Percentiles rank a stretch among this genome's conserved stretches.
These are phyloP conservation scores for Oropetium thomaeum DNA, from an alignment of 176 grass and related monocot genomes.

Conservation along the genomic window DNA sequence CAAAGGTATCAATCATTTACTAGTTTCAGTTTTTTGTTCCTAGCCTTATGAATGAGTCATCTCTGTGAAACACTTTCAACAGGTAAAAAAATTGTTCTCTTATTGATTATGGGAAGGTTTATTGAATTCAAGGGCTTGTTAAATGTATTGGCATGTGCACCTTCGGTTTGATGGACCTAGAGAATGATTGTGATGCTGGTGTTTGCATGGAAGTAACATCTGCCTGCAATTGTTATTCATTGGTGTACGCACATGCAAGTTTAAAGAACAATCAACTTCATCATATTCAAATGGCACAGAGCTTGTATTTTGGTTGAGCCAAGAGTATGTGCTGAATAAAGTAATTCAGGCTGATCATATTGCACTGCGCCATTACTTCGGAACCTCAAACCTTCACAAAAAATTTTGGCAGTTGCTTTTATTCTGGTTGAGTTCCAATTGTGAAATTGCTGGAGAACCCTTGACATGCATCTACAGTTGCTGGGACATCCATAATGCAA, in stretches of 20 bases:
- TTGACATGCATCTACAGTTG: slow-evolving; percentile 23
- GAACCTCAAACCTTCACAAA: slow-evolving; percentile 14
- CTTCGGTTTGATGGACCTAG: slow-evolving; percentile 28
- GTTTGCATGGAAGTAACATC: slow-evolving; percentile 35
- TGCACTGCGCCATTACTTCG: not conserved
- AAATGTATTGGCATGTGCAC: slow-evolving; percentile 35
- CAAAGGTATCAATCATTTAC: slow-evolving; percentile 58
- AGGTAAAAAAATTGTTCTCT: slow-evolving; percentile 76
- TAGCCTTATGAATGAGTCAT: not conserved
- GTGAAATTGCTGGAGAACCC: slow-evolving; percentile 22
- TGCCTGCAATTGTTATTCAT: slow-evolving; percentile 18
- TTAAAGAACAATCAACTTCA: slow-evolving; percentile 24
- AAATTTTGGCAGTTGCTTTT: slow-evolving; percentile 7
- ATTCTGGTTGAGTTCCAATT: slow-evolving; percentile 35
- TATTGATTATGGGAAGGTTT: slow-evolving; percentile 45
- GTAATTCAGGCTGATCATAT: slow-evolving; percentile 14
- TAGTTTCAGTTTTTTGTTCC: not conserved
- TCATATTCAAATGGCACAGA: slow-evolving; percentile 14
- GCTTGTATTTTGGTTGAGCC: slow-evolving; percentile 34
- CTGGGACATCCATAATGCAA: not conserved
- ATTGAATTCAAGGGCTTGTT: slow-evolving; percentile 42
- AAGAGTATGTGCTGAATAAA: slow-evolving; percentile 8
- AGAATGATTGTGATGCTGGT: slow-evolving; percentile 26
- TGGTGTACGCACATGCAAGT: slow-evolving; percentile 22
- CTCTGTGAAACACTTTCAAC: not conserved